Base-by-base conservation (phyloP, 257 asterid species). In the Solanum piurae region DNA sequence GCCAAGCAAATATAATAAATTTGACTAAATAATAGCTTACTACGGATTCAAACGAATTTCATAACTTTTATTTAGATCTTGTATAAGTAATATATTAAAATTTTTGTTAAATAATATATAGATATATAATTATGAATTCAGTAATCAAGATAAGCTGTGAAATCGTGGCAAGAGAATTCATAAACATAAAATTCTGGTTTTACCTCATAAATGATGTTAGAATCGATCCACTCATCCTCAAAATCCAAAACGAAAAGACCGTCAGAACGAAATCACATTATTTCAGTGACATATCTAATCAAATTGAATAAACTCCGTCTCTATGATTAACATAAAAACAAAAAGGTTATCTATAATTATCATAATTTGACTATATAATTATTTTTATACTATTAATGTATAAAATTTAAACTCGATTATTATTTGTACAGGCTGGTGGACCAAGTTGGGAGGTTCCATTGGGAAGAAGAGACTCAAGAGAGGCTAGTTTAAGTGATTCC, bases 381-480 rank as follows among this genome's bases (percentile, higher is more conserved):
- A 18, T 33, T 72, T 72, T 72, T 18, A 12, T 29, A 33, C 0
- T 18, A 18, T 36, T 13, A 2, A 1, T 74, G 12, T 6, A 74
- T 21, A 34, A 36, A 74, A 73, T 8, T 21, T 37, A 73, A 73
- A 37, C 5, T 71, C 7, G 3, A 21, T 36, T 10, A 0, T 20
- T 36, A 2, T 69, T 9, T 25, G 31, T 58, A 7, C 82, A 92
- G 94, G 80, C 86, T 31, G 94, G 93, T 25, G 96, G 95, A 42
- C 96, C 93, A 34, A 42, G 82, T 42, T 93, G 96, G 95, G 91
- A 7, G 62, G 96, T 93, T 40, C 93, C 91, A 52, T 42, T 93
- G 74, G 96, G 96, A 83, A 88, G 96, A 89, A 87, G 92, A 85
- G 96, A 93, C 76, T 89, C 96, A 1, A 84, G 37, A 88, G 86